Percentiles rank a stretch among this genome's conserved stretches.
Conservation (phyloP, 495 filamentous ascomycete species). For the Xylaria scruposa region DNA sequence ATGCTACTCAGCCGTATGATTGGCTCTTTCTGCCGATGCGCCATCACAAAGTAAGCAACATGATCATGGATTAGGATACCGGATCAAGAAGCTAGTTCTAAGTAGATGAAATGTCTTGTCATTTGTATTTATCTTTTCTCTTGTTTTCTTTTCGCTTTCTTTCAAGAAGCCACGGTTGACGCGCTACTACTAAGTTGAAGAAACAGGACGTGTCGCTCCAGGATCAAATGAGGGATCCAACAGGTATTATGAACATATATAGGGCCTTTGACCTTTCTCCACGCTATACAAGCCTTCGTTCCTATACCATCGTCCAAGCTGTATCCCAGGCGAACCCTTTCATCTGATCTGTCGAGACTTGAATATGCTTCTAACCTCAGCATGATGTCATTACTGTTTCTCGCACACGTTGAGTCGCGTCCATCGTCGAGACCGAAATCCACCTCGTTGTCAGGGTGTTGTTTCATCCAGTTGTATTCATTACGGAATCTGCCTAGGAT, state of each 20-base stretch:
- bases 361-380: background rate
- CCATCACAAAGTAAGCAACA: background rate
- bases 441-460: background rate
- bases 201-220: constrained; percentile 5
- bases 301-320: constrained; percentile 21
- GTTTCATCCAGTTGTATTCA: background rate
- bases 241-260: constrained; percentile 21
- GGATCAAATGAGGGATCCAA: constrained; percentile 23
- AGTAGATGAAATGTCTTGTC: constrained; percentile 22
- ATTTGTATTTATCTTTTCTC: constrained; percentile 18
- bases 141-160: constrained; percentile 17
- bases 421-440: background rate
- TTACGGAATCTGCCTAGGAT: background rate
- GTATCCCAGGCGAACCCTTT: constrained; percentile 1
- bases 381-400: background rate
- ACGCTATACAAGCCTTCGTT: constrained; percentile 27
- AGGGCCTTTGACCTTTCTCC: constrained; percentile 9
- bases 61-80: background rate
- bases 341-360: background rate
- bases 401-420: background rate
- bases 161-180: constrained; percentile 13
- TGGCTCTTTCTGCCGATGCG: background rate
- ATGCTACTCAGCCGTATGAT: background rate
- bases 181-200: constrained; percentile 8
- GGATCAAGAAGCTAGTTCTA: background rate